phyloP scores from a whole-genome alignment of 179 eudicot genomes.

The Camellia oleifera region DNA sequence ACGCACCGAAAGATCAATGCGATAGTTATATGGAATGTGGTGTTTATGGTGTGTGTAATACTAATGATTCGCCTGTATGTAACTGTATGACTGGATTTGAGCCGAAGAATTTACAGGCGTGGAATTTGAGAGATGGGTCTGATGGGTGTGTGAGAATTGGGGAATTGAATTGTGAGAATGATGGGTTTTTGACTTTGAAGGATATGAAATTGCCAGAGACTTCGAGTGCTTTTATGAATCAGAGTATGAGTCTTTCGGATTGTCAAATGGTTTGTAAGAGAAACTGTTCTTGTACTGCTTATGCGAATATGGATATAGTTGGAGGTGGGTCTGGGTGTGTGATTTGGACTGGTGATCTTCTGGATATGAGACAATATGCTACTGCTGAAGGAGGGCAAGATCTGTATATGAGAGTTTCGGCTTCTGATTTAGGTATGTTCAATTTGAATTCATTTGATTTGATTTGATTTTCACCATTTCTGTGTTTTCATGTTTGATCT shows the following conservation, averaged over 20 bases:
- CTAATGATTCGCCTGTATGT: slow-evolving; percentile 38
- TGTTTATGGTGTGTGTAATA: slow-evolving; percentile 45
- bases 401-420: slow-evolving; percentile 49
- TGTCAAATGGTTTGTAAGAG: slow-evolving; percentile 41
- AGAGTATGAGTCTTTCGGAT: slow-evolving; percentile 20
- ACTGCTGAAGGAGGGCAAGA: slow-evolving; percentile 63
- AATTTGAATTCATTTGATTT: not conserved
- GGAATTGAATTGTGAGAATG: slow-evolving; percentile 43
- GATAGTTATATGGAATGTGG: slow-evolving; percentile 60
- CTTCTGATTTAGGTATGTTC: slow-evolving; percentile 60
- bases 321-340: slow-evolving; percentile 58
- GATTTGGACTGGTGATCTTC: slow-evolving; percentile 49
- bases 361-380: slow-evolving; percentile 58
- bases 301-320: slow-evolving; percentile 34
- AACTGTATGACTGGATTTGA: slow-evolving; percentile 51
- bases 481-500: not conserved
- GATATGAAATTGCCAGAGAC: slow-evolving; percentile 71
- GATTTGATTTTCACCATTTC: not conserved
- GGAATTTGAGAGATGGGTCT: slow-evolving; percentile 59
- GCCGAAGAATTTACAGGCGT: slow-evolving; percentile 47
- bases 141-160: slow-evolving; percentile 52
- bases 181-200: slow-evolving; percentile 50
- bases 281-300: slow-evolving; percentile 62
- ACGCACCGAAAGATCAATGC: slow-evolving; percentile 54
- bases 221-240: slow-evolving; percentile 31